These are phyloP conservation scores for Neophaeococcomyces aloes DNA, from an alignment of 2,329 filamentous ascomycete species.

Conservation along the genomic window DNA sequence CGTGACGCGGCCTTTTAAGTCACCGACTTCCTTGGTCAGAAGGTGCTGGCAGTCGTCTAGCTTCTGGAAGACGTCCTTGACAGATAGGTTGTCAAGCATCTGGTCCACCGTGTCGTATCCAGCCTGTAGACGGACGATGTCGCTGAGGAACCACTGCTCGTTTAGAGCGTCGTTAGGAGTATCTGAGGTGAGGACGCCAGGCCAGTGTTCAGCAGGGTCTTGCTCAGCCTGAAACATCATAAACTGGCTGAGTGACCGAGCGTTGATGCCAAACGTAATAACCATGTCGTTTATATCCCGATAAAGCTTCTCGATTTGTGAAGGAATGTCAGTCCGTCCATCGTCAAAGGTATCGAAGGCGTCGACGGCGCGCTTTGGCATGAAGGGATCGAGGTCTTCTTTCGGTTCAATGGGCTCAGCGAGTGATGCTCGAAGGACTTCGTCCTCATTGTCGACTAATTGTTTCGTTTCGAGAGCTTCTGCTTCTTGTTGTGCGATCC, in stretches of 20 bases:
- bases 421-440: conserved; percentile 36
- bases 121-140: conserved; percentile 58
- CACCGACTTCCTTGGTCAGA: conserved; percentile 54
- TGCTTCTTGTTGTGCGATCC: conserved; percentile 20
- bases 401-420: conserved; percentile 33
- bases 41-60: conserved; percentile 58
- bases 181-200: conserved; percentile 30
- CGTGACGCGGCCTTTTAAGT: conserved; percentile 63
- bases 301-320: conserved; percentile 40
- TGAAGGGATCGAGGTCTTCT: conserved; percentile 37
- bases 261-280: conserved; percentile 79
- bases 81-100: conserved; percentile 55
- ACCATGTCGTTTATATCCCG: conserved; percentile 66
- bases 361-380: conserved; percentile 34
- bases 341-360: neutral
- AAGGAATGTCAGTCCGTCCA: conserved; percentile 37
- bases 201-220: conserved; percentile 42
- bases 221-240: conserved; percentile 40
- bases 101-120: conserved; percentile 56
- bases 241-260: conserved; percentile 52
- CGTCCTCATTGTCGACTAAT: conserved; percentile 38
- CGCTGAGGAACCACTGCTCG: conserved; percentile 60
- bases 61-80: conserved; percentile 59
- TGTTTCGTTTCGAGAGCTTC: conserved; percentile 29
- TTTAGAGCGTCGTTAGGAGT: conserved; percentile 60